Evolutionary conservation across 345 rosid genomes (phyloP).

Genomic region (Hevea brasiliensis): DNA sequence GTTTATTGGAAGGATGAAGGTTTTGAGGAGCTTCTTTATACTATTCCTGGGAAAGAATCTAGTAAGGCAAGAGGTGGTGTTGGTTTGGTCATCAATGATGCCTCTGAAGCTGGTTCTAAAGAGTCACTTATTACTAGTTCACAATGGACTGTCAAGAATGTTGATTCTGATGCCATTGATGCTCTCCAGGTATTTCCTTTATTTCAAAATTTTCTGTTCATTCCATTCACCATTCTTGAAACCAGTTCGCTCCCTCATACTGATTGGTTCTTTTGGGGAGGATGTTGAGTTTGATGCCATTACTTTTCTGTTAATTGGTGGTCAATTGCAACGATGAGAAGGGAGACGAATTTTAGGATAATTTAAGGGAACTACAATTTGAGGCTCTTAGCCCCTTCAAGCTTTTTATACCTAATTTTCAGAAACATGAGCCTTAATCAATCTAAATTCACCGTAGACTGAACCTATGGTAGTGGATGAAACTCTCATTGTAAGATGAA

Average conservation of each 20-base stretch:
- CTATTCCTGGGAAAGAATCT: constrained; percentile 44
- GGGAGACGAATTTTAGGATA: neutral
- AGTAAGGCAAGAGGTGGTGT: constrained; percentile 57
- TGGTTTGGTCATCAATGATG: constrained; percentile 66
- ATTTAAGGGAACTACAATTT: neutral
- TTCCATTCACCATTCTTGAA: neutral
- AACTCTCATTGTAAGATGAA: neutral
- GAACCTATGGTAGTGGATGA: neutral
- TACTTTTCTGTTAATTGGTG: neutral
- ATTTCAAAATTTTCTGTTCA: neutral
- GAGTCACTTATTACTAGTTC: constrained; percentile 43
- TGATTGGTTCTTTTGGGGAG: neutral
- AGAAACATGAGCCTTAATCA: neutral
- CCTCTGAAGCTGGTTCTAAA: constrained; percentile 49
- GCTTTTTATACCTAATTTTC: neutral
- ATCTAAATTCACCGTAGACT: neutral
- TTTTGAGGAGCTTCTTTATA: constrained; percentile 71
- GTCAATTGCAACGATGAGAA: no score
- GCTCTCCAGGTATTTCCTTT: constrained; percentile 67
- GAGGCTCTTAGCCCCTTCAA: neutral
- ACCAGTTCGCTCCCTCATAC: neutral
- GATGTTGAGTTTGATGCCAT: neutral
- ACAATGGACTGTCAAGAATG: constrained; percentile 74
- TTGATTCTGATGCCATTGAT: constrained; percentile 84
- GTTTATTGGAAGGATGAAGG: constrained; percentile 86